Evolutionary conservation across 257 asterid genomes (phyloP), one percentile per base, ranked within the genome.

Genomic region (Solanum paucissectum): DNA sequence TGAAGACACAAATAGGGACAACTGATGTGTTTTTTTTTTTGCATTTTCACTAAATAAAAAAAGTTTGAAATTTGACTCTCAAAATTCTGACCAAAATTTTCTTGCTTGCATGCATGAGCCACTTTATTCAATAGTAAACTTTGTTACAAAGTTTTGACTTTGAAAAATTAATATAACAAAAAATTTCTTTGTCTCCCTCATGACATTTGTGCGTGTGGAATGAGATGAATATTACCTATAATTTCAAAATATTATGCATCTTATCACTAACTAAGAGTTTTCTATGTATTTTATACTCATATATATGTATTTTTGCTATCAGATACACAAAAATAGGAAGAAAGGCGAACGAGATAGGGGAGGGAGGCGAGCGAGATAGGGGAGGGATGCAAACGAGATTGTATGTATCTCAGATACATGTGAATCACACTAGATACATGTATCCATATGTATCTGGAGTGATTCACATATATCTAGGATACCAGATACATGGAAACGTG

Each of bases 401-500:
- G n/a, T 52, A 52, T 52, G 4, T 18, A 52, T 52, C 62, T 18
- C 2, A 52, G 10, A 52, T 52, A 6, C n/a, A 52, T 6, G 62
- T 0, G n/a, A 52, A 52, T 52, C 4, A 46, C 7, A 46, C 55
- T 46, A 4, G n/a, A 52, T 52, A 52, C 10, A 18, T 52, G 4
- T 6, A 52, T 52, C 0, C 6, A 4, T 52, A 52, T 52, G 4
- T 52, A 18, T 16, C 62, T 52, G 23, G 1, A 52, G 9, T 52
- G 23, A 52, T 52, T 18, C 4, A 52, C 62, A 6, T 52, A 52
- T 52, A 52, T 52, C 0, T 52, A 4, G 4, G 4, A 6, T 52
- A 52, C 0, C 62, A 18, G 0, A 52, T 52, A 52, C 10, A 52
- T 52, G 1, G 1, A 18, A 52, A 52, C n/a, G 0, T 52, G 9